These are phyloP conservation scores for Komagataella kurtzmanii DNA, from an alignment of 805 yeast genomes.

Conservation along the genomic window DNA sequence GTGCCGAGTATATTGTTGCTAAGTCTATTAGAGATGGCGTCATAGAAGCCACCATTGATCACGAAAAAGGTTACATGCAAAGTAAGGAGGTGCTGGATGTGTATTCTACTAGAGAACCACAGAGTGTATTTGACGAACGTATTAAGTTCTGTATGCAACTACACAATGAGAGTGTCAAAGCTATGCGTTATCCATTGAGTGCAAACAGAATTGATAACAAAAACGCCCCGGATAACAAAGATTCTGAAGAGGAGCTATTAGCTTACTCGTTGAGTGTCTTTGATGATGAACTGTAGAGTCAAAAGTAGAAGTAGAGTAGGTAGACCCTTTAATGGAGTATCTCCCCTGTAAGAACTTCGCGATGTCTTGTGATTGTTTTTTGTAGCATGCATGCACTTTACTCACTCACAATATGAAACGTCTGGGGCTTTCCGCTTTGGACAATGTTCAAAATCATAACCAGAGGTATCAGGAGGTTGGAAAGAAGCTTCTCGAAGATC, in stretches of 20 bases:
- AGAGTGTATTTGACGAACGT: constrained; percentile 80
- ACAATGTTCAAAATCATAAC: constrained; percentile 9
- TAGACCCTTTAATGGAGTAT: not conserved
- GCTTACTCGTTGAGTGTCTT: constrained; percentile 28
- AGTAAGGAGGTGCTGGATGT: constrained; percentile 77
- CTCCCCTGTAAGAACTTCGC: not conserved
- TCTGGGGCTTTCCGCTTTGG: constrained; percentile 17
- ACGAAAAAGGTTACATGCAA: constrained; percentile 83
- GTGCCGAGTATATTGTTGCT: constrained; percentile 93
- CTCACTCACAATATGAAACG: constrained; percentile 8
- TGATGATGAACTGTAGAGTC: constrained; percentile 22
- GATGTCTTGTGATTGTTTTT: not conserved
- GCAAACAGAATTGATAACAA: constrained; percentile 35
- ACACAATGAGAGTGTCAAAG: constrained; percentile 85
- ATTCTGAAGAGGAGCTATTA: constrained; percentile 31
- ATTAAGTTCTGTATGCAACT: constrained; percentile 82
- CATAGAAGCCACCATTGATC: constrained; percentile 87
- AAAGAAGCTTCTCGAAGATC: constrained; percentile 31
- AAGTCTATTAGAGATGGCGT: constrained; percentile 97
- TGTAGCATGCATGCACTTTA: not conserved
- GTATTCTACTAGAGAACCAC: constrained; percentile 82
- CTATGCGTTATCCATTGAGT: constrained; percentile 82
- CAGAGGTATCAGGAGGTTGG: constrained; percentile 37
- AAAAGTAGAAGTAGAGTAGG: not conserved
- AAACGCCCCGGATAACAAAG: constrained; percentile 39